These are phyloP conservation scores for Grigorovia transvaalensis DNA, from an alignment of 805 yeast genomes.

Conservation along the genomic window DNA sequence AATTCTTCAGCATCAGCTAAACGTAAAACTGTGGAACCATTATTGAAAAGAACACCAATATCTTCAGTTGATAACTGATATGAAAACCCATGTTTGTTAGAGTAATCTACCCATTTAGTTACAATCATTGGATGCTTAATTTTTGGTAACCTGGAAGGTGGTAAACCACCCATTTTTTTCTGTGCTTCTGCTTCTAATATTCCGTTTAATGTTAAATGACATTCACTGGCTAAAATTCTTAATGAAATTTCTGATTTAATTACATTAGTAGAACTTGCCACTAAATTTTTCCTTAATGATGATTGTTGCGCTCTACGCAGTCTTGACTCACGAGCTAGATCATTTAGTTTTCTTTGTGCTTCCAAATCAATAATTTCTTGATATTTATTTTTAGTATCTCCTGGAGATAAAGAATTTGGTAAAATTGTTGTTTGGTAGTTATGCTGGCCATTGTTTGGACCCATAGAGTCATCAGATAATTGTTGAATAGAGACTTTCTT, in stretches of 20 bases:
- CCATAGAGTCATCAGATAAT: constrained; percentile 1
- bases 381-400: constrained; percentile 79
- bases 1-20: constrained; percentile 53
- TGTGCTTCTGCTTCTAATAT: constrained; percentile 37
- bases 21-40: constrained; percentile 71
- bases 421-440: constrained; percentile 41
- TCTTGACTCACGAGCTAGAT: constrained; percentile 28
- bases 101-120: constrained; percentile 96
- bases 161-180: constrained; percentile 32
- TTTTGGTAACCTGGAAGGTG: constrained; percentile 24
- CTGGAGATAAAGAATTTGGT: constrained; percentile 88
- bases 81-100: constrained; percentile 90
- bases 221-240: constrained; percentile 35
- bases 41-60: constrained; percentile 83
- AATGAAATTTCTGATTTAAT: constrained; percentile 31
- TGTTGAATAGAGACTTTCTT: constrained; percentile 2
- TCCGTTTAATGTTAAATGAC: constrained; percentile 37
- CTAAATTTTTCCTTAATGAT: constrained; percentile 20
- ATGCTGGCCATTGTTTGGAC: constrained; percentile 30
- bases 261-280: constrained; percentile 28
- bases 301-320: constrained; percentile 28
- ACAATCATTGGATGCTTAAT: constrained; percentile 51
- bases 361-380: constrained; percentile 49
- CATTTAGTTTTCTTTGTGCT: constrained; percentile 26
- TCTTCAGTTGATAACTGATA: constrained; percentile 85